A percentile compares a stretch with the other conserved stretches of the same genome.
Conservation (phyloP, 116 monocot genomes). For the Iris pallida region DNA sequence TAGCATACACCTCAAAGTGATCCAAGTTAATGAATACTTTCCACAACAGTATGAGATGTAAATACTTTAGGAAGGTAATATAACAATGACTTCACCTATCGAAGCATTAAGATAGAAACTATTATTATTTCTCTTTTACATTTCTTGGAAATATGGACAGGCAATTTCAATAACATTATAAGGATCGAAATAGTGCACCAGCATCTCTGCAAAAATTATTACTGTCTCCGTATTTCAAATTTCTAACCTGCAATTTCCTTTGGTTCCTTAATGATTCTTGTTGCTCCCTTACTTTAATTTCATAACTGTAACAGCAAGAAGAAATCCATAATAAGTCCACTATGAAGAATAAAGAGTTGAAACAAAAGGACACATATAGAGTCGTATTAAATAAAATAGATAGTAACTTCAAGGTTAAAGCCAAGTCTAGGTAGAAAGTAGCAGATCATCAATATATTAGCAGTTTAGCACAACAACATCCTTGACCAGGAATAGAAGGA, state of each 20-base stretch:
- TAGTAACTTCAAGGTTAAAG: too few species aligned
- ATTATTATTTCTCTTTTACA: not conserved
- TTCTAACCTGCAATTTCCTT: constrained; percentile 75
- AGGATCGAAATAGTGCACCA: not conserved
- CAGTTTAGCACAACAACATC: not conserved
- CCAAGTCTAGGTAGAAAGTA: too few species aligned
- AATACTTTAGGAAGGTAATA: too few species aligned
- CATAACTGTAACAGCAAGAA: constrained; percentile 52
- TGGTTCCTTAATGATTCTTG: constrained; percentile 80
- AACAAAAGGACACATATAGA: not conserved
- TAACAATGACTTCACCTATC: not conserved
- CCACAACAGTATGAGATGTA: too few species aligned
- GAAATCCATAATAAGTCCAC: not conserved
- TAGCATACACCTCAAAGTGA: too few species aligned
- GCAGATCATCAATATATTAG: not conserved
- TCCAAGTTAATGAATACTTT: too few species aligned
- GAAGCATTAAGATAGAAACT: not conserved
- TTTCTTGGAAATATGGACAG: not conserved
- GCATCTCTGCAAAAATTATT: not conserved
- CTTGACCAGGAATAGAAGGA: not conserved
- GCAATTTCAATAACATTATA: not conserved
- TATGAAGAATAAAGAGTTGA: not conserved
- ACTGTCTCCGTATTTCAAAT: not conserved
- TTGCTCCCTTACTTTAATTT: constrained; percentile 90
- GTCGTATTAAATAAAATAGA: not conserved